Base-by-base conservation (phyloP, 768 basidiomycete genomes). In the Suillus bovinus region DNA sequence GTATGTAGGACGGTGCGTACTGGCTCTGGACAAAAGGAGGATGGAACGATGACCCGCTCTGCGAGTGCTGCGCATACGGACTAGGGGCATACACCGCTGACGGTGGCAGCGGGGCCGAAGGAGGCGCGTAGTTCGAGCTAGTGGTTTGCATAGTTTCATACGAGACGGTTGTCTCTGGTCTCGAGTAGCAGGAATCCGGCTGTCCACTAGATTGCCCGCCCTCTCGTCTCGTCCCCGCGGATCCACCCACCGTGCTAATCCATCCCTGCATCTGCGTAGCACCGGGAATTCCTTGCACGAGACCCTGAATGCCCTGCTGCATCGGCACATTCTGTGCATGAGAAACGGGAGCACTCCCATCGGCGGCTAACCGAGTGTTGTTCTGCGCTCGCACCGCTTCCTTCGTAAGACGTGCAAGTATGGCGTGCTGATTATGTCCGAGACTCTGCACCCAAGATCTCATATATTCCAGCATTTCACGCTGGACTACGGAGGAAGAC, bases 381-480 rank as follows among this genome's bases (percentile, higher is more conserved):
- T 88, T 76, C 74, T 93, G 90, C 65, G 84, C 84, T 5, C 87
- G 83, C 0, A 94, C 90, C 0, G 86, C 73, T 13, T 88, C 78
- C 71, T 89, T 91, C 22, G 77, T 76, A 31, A 93, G 81, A 27
- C 88, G 85, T 33, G 77, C 72, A 42, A 94, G 68, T 41, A 84
- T 75, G 29, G 81, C 79, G 33, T 78, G 70, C 63, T 84, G 80
- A 61, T 79, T 78, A 16, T 74, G 57, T 5, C 84, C 82, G 14
- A 87, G 81, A 9, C 75, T 76, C 54, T 81, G 70, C 42, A 86
- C 77, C 91, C 90, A 93, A 46, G 72, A 75, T 44, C 74, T 77
- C 84, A 94, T 82, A 67, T 79, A 84, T 63, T 84, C 82, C 63
- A 91, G 71, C 91, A 94, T 93, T 67, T 90, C 85, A 59, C 83